These are phyloP conservation scores for Myriosclerotinia duriaeana DNA, from an alignment of 2,329 filamentous ascomycete genomes.

Conservation along the genomic window DNA sequence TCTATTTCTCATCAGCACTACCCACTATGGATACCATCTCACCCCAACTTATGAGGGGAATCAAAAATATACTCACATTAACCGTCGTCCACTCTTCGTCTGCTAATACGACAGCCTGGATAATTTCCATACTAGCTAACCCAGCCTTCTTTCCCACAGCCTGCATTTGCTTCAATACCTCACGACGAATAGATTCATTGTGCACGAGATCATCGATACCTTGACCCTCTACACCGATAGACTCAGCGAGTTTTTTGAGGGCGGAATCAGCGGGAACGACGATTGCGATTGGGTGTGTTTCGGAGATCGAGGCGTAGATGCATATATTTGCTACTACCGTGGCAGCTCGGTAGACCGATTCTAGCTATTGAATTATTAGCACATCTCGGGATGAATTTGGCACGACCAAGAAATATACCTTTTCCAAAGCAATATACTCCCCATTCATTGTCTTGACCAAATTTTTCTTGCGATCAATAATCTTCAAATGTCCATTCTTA, in stretches of 20 bases:
- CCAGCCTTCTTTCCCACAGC: slow-evolving; percentile 16
- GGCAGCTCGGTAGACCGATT: slow-evolving; percentile 81
- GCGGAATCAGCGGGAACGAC: slow-evolving; percentile 54
- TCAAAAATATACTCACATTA: slow-evolving; percentile 37
- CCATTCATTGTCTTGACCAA: slow-evolving; percentile 68
- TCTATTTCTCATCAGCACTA: slow-evolving; percentile 7
- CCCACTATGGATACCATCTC: neutral
- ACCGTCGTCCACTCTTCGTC: slow-evolving; percentile 34
- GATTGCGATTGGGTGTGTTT: slow-evolving; percentile 77
- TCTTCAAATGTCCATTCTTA: slow-evolving; percentile 76
- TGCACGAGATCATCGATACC: slow-evolving; percentile 14
- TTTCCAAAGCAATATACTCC: slow-evolving; percentile 96
- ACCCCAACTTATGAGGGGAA: too few relatives aligned
- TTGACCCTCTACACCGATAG: slow-evolving; percentile 5
- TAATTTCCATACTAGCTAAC: slow-evolving; percentile 16
- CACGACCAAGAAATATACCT: slow-evolving; percentile 42
- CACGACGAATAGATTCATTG: slow-evolving; percentile 5
- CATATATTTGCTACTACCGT: slow-evolving; percentile 80
- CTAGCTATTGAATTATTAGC: slow-evolving; percentile 51
- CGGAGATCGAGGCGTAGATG: slow-evolving; percentile 73
- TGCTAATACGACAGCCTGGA: slow-evolving; percentile 36
- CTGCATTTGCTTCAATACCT: slow-evolving; percentile 19
- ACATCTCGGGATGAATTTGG: neutral
- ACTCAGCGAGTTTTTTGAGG: slow-evolving; percentile 16
- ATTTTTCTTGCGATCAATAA: slow-evolving; percentile 63